Evolutionary conservation across 2,329 filamentous ascomycete genomes (phyloP), one percentile per base, ranked within the genome.

Genomic region (Mariannaea elegans): DNA sequence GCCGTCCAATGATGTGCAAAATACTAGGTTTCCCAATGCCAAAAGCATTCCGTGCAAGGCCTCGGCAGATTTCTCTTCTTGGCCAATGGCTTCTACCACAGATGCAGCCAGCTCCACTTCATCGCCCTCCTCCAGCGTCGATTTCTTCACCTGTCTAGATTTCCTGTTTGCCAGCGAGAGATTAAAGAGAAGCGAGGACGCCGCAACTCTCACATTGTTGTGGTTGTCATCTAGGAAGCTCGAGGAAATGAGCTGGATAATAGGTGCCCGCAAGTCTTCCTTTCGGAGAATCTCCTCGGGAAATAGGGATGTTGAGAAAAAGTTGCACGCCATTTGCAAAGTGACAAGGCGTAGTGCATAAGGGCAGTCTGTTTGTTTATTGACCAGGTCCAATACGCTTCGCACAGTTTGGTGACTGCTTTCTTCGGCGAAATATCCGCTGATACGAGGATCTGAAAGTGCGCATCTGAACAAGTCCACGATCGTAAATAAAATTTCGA

Each of bases 341-440:
- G 92, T 90, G 14, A 97, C 92, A 2, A 97, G 86, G 13, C 93
- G 89, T 1, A 96, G 83, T 4, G 91, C 89, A 72, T 97, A 97
- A 0, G 93, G 92, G 38, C 88, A 91, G 1, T 79, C 75, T 8
- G 78, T 72, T 29, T 85, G 80, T 6, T 78, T 73, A 64, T 85
- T 87, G 42, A 92, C 84, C 34, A 85, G 78, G 3, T 84, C 76
- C 3, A 93, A 73, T 2, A 97, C 76, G 0, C 84, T 79, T 31
- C 82, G 72, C 13, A 94, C 79, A 0, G 90, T 92, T 51, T 78
- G 76, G 57, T 91, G 88, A 8, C 80, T 80, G 14, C 80, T 73
- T 73, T 97, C 92, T 72, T 95, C 90, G 1, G 92, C 92, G 63
- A 93, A 93, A 77, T 88, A 96, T 16, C 90, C 90, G 61, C 91